Evolutionary conservation across 768 basidiomycete genomes (phyloP).

Genomic region (Boletus sp.): DNA sequence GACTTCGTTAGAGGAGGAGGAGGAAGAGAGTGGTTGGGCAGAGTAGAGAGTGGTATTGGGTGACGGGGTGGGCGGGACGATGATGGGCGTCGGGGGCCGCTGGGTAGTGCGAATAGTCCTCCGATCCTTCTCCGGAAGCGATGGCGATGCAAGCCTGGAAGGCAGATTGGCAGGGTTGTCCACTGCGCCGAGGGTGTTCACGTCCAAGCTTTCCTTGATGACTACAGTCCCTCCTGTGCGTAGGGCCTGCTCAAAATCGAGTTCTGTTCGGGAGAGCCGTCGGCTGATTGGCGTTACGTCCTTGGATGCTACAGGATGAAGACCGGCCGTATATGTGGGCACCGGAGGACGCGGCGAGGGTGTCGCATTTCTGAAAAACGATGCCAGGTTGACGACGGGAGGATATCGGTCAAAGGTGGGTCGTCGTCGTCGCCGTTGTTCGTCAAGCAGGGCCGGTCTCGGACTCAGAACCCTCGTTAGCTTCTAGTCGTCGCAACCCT

Average conservation of each 20-base stretch:
- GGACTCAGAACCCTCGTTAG: conserved; percentile 3
- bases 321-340: conserved; percentile 47
- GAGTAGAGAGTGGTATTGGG: conserved; percentile 39
- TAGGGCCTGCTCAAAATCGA: conserved; percentile 81
- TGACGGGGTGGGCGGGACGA: conserved; percentile 71
- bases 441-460: conserved; percentile 3
- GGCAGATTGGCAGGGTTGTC: conserved; percentile 36
- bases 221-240: conserved; percentile 63
- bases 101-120: conserved; percentile 34
- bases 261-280: conserved; percentile 68
- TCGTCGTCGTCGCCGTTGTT: conserved; percentile 15
- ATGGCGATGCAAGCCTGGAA: conserved; percentile 41
- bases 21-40: conserved; percentile 34
- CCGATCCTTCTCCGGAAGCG: conserved; percentile 36
- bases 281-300: conserved; percentile 46
- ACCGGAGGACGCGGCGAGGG: conserved; percentile 44
- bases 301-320: conserved; percentile 57
- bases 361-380: conserved; percentile 56
- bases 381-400: conserved; percentile 54
- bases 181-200: conserved; percentile 61
- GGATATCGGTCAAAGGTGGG: not conserved
- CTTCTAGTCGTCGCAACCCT: conserved; percentile 17
- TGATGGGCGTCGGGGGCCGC: conserved; percentile 58
- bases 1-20: conserved; percentile 57
- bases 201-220: conserved; percentile 69